A percentile compares a stretch with the other conserved stretches of the same genome.
Evolutionary conservation across 2,329 filamentous ascomycete species (phyloP).

Genomic region (Trichoderma cornu-damae): DNA sequence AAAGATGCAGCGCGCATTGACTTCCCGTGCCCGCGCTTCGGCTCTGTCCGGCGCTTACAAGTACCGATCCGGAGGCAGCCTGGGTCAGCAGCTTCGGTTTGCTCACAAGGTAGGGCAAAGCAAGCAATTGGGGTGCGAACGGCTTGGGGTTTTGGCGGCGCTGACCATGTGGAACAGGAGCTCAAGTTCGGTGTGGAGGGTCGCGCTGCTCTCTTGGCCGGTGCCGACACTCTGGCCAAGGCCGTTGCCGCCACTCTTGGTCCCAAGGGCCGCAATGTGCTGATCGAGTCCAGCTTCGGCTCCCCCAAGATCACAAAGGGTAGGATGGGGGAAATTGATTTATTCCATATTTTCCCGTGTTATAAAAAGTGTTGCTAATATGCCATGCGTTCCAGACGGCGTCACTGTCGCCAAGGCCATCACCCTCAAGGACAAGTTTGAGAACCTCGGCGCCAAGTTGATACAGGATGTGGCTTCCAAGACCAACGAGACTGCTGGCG

Average conservation of each 20-base stretch:
- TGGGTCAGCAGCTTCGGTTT: constrained; percentile 88
- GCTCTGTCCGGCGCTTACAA: constrained; percentile 67
- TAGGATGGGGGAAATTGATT: constrained; percentile 45
- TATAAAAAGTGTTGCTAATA: neutral
- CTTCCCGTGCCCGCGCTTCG: constrained; percentile 73
- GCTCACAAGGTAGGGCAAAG: constrained; percentile 77
- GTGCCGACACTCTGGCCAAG: constrained; percentile 94
- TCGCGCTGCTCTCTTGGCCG: constrained; percentile 79
- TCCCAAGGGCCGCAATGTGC: constrained; percentile 95
- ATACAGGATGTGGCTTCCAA: constrained; percentile 98
- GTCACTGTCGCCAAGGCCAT: constrained; percentile 87
- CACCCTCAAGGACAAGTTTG: constrained; percentile 95
- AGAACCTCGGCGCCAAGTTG: constrained; percentile 95
- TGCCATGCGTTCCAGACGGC: constrained; percentile 56
- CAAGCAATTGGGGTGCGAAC: constrained; percentile 17
- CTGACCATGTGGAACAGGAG: constrained; percentile 54
- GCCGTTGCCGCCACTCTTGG: constrained; percentile 94
- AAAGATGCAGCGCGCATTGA: constrained; percentile 94
- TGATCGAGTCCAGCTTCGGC: constrained; percentile 98
- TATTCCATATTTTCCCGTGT: neutral
- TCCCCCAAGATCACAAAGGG: constrained; percentile 99
- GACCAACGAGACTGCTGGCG: constrained; percentile 98
- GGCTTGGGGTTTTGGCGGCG: constrained; percentile 29
- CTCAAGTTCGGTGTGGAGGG: constrained; percentile 97
- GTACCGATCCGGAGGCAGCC: constrained; percentile 58